Evolutionary conservation across 2,329 filamentous ascomycete species (phyloP).

Genomic region (Neopestalotiopsis rosae): DNA sequence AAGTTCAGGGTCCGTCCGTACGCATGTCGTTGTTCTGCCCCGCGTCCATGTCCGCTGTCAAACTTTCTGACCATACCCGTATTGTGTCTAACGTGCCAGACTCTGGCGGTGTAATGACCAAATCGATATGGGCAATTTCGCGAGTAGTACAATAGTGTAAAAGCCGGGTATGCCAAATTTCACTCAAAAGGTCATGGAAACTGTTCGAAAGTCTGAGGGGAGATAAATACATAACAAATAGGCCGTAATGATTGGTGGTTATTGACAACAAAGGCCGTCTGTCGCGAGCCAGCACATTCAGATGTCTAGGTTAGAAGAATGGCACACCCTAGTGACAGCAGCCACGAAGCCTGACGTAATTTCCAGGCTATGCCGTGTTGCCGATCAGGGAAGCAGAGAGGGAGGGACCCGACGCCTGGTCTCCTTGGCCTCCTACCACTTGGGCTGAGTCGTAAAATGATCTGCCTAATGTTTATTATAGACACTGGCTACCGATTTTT

Average conservation of each 20-base stretch:
- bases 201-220: not conserved
- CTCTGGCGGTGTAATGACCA: not conserved
- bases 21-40: not conserved
- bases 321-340: not conserved
- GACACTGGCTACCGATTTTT: not conserved
- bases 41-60: not conserved
- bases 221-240: too few species aligned
- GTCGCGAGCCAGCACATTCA: not conserved
- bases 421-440: not conserved
- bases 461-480: not conserved
- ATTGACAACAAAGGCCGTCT: too few species aligned
- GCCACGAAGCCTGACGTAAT: constrained; percentile 13
- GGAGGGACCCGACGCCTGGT: not conserved
- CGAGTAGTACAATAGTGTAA: not conserved
- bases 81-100: not conserved
- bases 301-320: not conserved
- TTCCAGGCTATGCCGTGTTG: constrained; percentile 14
- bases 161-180: not conserved
- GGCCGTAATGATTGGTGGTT: too few species aligned
- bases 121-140: not conserved
- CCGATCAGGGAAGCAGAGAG: constrained; percentile 1
- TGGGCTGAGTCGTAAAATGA: constrained; percentile 2
- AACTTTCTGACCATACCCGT: not conserved
- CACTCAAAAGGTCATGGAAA: not conserved
- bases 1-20: not conserved